Evolutionary conservation across 164 flowering plant genomes (phyloP), one percentile per base, ranked within the genome.

Genomic region (Nymphaea colorata): DNA sequence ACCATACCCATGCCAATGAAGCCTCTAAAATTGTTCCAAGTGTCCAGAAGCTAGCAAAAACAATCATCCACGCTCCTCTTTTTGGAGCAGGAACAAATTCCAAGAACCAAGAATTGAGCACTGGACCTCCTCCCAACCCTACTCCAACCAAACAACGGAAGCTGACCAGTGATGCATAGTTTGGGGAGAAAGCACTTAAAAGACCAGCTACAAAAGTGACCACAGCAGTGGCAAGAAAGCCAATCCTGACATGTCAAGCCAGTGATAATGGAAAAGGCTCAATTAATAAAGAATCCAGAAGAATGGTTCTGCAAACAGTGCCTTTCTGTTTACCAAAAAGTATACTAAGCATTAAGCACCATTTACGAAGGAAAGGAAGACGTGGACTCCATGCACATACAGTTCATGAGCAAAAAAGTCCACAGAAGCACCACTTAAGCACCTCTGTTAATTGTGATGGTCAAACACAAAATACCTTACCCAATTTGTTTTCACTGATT

Each of bases 71-170:
- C 61, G 80, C 78, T 61, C 96, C 96, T 76, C 94, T 84, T 42
- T 76, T 85, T 61, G 87, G 85, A 70, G 96, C 90, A 68, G 96
- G 96, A 69, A 90, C 76, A 72, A 88, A 88, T 76, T 90, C 96
- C 59, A 90, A 72, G 76, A 88, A 85, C 96, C 96, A 90, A 62
- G 96, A 82, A 41, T 84, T 72, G 70, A 90, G 85, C 45, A 90
- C 96, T 71, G 83, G 94, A 61, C 94, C 93, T 66, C 96, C 96
- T 73, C 96, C 96, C 79, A 90, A 71, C 43, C 94, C 94, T 80
- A 90, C 59, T 43, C 94, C 96, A 73, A 90, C 92, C 64, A 90
- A 74, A 73, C 84, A 83, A 42, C 92, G 96, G 60, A 80, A 69
- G 71, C 78, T 44, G 61, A 90, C 43, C 80, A 90, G 72, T 43